Evolutionary conservation across 306 rosid genomes (phyloP).

Genomic region (Luffa acutangula): DNA sequence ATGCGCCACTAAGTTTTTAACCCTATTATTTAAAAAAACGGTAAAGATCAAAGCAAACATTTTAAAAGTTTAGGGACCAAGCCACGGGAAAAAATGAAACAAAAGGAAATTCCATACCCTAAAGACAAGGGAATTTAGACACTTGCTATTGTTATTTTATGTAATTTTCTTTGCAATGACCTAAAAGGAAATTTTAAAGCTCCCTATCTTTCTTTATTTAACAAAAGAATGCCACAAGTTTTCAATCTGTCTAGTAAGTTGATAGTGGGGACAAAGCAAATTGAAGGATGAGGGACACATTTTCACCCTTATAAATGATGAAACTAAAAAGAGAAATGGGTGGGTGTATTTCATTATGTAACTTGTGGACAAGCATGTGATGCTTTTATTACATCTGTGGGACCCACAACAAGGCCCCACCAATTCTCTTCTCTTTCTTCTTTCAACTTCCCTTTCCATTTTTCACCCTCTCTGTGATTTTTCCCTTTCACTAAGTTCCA

Average conservation of each 20-base stretch:
- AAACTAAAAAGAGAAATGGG: constrained; percentile 6
- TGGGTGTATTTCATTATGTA: constrained; percentile 12
- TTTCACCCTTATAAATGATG: constrained; percentile 6
- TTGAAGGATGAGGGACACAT: constrained; percentile 4
- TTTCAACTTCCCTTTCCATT: background rate
- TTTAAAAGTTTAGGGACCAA: no score
- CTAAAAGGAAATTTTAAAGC: background rate
- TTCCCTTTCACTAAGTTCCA: background rate
- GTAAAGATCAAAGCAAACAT: no score
- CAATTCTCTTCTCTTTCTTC: background rate
- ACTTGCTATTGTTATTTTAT: background rate
- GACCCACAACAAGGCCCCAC: background rate
- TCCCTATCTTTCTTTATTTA: background rate
- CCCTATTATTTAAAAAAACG: no score
- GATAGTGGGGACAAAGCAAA: background rate
- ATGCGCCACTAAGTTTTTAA: no score
- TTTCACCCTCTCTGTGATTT: background rate
- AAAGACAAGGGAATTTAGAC: background rate
- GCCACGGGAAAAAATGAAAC: background rate
- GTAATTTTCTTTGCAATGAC: background rate
- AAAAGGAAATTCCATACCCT: background rate
- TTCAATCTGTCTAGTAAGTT: background rate
- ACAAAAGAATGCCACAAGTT: background rate
- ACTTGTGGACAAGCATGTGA: constrained; percentile 12
- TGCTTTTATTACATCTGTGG: background rate